These are phyloP conservation scores for Auricularia sp. DNA, from an alignment of 768 basidiomycete species.

Conservation along the genomic window DNA sequence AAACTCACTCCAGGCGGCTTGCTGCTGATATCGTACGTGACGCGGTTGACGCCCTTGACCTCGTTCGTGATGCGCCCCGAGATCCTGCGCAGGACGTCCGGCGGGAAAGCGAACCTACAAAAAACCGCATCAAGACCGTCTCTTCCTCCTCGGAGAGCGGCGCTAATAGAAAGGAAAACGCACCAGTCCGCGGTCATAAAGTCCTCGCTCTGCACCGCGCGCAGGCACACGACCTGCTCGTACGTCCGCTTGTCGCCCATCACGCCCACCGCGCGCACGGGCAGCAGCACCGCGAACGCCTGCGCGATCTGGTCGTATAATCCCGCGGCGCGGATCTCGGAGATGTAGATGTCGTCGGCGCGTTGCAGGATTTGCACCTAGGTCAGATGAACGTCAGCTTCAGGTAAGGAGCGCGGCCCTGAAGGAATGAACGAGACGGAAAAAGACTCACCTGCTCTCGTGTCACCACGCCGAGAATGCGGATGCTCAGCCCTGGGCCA, in stretches of 20 bases:
- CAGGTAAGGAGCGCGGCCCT: background rate
- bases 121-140: no score
- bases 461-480: slow-evolving; percentile 92
- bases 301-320: slow-evolving; percentile 91
- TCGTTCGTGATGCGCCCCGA: slow-evolving; percentile 98
- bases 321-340: slow-evolving; percentile 89
- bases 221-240: slow-evolving; percentile 91
- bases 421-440: background rate
- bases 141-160: no score
- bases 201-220: slow-evolving; percentile 96
- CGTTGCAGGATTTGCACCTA: slow-evolving; percentile 74
- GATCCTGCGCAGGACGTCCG: slow-evolving; percentile 79
- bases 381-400: background rate
- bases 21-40: slow-evolving; percentile 92
- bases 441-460: slow-evolving; percentile 49
- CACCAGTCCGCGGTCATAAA: slow-evolving; percentile 99
- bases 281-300: slow-evolving; percentile 92
- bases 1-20: slow-evolving; percentile 83
- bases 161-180: slow-evolving; percentile 11
- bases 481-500: slow-evolving; percentile 94
- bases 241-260: slow-evolving; percentile 96
- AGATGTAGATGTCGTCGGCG: slow-evolving; percentile 93
- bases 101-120: slow-evolving; percentile 89
- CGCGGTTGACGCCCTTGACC: slow-evolving; percentile 90
- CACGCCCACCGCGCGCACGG: slow-evolving; percentile 94